A percentile compares a stretch with the other conserved stretches of the same genome.
phyloP scores from a whole-genome alignment of 768 basidiomycete genomes.

The Serendipita sp. region DNA sequence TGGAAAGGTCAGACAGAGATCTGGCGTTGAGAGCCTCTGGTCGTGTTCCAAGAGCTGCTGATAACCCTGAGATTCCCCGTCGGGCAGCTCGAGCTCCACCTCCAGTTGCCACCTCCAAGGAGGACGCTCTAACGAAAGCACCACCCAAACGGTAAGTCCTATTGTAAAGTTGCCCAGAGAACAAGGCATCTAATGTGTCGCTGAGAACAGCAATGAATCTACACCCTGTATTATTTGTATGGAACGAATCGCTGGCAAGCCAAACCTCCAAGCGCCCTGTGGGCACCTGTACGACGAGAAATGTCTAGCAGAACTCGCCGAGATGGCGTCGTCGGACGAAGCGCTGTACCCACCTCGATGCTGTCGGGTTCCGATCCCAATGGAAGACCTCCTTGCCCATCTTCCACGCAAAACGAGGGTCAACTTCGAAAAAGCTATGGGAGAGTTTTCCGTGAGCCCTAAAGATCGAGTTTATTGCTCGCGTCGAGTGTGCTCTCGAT shows the following conservation, averaged over 20 bases:
- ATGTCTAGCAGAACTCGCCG: not conserved
- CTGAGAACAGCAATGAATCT: too few species aligned
- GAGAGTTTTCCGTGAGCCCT: not conserved
- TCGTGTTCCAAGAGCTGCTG: not conserved
- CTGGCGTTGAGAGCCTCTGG: not conserved
- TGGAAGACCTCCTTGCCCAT: not conserved
- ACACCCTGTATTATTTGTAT: not conserved
- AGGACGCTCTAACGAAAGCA: not conserved
- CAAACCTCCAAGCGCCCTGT: not conserved
- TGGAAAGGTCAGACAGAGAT: not conserved
- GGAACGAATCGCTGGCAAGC: not conserved
- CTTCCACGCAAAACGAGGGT: not conserved
- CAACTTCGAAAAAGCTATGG: not conserved
- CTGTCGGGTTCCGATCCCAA: not conserved
- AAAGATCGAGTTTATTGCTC: not conserved
- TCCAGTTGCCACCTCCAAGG: too few species aligned
- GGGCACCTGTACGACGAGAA: not conserved
- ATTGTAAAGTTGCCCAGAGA: not conserved
- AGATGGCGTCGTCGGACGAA: not conserved
- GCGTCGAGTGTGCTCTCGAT: not conserved
- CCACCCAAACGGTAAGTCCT: not conserved
- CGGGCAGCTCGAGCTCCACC: too few species aligned
- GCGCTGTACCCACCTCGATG: not conserved
- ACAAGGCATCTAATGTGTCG: too few species aligned
- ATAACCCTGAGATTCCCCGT: too few species aligned